Evolutionary conservation across 805 yeast genomes (phyloP), one percentile per base, ranked within the genome.

Genomic region (Metschnikowia kunwiensis): DNA sequence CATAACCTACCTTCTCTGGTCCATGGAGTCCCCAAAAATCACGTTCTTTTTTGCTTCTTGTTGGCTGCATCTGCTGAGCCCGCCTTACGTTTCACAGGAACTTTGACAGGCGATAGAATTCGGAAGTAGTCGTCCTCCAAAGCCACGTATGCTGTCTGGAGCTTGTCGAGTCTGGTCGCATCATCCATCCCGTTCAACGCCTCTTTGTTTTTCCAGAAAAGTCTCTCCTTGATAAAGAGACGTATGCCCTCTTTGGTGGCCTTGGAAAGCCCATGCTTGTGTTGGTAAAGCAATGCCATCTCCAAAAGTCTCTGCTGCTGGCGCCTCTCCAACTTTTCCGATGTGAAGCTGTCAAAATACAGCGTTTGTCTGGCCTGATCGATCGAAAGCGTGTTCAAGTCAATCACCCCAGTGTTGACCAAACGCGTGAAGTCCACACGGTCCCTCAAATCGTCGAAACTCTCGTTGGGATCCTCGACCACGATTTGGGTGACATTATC

Each of bases 381-480:
- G 5, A 42, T 24, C 10, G 42, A 35, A 23, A 42, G 25, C 9
- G 36, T 23, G 32, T 25, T 34, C 37, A 37, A 22, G 15, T 42
- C 47, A 9, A 48, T 24, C 16, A 30, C 15, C 9, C 34, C 36
- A 8, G 21, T 10, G 13, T 19, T 36, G n/a, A 34, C 20, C 34
- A 49, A 30, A 30, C 63, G 41, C n/a, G 37, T 32, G 47, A 87
- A 65, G 53, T 93, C 97, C 44, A 80, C 74, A 21, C 91, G 67
- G 55, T 93, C 97, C 40, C 98, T 72, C 47, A 93, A 65, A 53
- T 86, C 94, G 54, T 93, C 98, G 61, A 93, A 91, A 23, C 78
- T 77, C 55, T 88, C 96, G 53, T 83, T 85, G 3, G 97, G 97
- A 57, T 93, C 98, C 57, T 93, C 97, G 4, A 93, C 87, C 0